Base-by-base conservation (phyloP, 1,284 basidiomycete species). In the Trichosporon asahii region DNA sequence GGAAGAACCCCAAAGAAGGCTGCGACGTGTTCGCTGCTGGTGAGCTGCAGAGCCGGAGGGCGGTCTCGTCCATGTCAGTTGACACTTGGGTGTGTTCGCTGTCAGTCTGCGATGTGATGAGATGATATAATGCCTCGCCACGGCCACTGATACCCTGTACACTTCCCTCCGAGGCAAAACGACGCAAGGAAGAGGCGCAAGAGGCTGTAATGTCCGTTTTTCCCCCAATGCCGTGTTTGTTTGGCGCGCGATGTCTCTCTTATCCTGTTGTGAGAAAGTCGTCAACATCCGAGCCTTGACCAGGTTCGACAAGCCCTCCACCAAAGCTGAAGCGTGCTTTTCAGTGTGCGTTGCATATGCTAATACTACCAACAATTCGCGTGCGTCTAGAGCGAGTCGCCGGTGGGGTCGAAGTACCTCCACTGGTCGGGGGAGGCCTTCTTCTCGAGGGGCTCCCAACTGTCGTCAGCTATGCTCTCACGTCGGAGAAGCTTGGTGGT, bases 351-450 rank as follows among this genome's bases (percentile, higher is more conserved):
- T 61, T 61, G 27, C 57, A 61, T 61, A 61, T 61, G 57, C 69
- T 37, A 53, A 29, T 63, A 49, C 40, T 40, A 63, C 57, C 18
- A 49, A 44, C 68, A 15, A 40, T 15, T 31, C 65, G 31, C 21
- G 29, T 37, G 55, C 27, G 57, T 53, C 63, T 71, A 74, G 66
- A 74, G 70, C 63, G 70, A 70, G 68, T 74, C 73, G 66, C 73
- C 73, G 44, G 73, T 74, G 31, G 80, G 81, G 73, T 82, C 81
- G 68, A 82, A 82, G 74, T 82, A 82, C 73, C 77, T 69, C 81
- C 81, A 82, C 74, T 82, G 81, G 69, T 76, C 71, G 64, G 76
- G 73, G 29, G 75, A 70, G 64, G 81, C 74, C 64, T 75, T 74
- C 71, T 79, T 73, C 65, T 78, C 76, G 35, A 82, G 75, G 25